Evolutionary conservation across 2,329 filamentous ascomycete genomes (phyloP).

Genomic region (Sarocladiaceae sp.): DNA sequence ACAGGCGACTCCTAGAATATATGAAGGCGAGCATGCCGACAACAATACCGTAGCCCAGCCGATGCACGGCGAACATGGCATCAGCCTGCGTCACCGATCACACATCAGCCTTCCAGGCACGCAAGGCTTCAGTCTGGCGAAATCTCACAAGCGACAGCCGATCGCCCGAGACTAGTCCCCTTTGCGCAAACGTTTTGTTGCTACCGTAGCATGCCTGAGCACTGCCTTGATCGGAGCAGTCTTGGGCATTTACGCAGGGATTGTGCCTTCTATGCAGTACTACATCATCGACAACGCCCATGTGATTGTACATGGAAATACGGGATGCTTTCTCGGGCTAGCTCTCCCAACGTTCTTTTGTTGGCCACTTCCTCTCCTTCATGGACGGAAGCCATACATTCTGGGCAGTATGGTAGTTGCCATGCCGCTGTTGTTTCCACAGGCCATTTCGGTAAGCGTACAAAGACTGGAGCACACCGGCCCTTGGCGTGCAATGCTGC

Average conservation of each 20-base stretch:
- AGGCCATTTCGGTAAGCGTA: slow-evolving; percentile 61
- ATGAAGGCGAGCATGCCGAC: neutral
- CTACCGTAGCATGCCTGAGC: slow-evolving; percentile 66
- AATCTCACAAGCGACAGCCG: slow-evolving; percentile 55
- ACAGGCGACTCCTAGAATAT: neutral
- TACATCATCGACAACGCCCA: slow-evolving; percentile 67
- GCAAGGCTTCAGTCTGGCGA: slow-evolving; percentile 47
- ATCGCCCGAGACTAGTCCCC: slow-evolving; percentile 71
- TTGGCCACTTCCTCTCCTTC: slow-evolving; percentile 71
- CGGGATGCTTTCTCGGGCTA: slow-evolving; percentile 66
- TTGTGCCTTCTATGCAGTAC: slow-evolving; percentile 77
- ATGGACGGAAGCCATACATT: slow-evolving; percentile 76
- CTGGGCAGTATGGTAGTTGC: slow-evolving; percentile 63
- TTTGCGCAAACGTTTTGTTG: slow-evolving; percentile 63
- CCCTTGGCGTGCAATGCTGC: slow-evolving; percentile 55
- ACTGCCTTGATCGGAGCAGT: slow-evolving; percentile 68
- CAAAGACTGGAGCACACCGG: slow-evolving; percentile 51
- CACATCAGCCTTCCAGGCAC: slow-evolving; percentile 50
- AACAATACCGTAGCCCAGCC: slow-evolving; percentile 19
- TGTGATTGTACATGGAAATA: slow-evolving; percentile 67
- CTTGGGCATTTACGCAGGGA: slow-evolving; percentile 71
- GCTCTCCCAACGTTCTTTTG: slow-evolving; percentile 65
- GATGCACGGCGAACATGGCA: slow-evolving; percentile 25
- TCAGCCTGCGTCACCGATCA: slow-evolving; percentile 45
- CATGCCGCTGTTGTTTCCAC: slow-evolving; percentile 71